Evolutionary conservation across 257 asterid species (phyloP).

Genomic region (Scutellaria barbata): DNA sequence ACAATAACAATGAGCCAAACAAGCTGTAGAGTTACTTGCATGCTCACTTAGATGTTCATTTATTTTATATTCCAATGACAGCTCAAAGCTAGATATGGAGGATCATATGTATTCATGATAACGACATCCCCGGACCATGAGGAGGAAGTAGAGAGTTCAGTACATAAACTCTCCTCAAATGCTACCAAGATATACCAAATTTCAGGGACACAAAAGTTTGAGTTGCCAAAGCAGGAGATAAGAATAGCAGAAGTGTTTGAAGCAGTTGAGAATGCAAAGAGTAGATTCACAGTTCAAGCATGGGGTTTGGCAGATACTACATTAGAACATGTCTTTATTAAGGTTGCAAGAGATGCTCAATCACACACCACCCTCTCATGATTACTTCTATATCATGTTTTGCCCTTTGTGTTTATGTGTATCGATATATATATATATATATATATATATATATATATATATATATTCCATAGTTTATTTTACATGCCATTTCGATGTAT

Average conservation of each 20-base stretch:
- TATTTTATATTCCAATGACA: conserved; percentile 37
- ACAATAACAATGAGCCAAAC: too few relatives aligned
- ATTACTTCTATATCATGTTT: conserved; percentile 19
- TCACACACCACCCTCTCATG: conserved; percentile 60
- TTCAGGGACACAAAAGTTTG: conserved; percentile 92
- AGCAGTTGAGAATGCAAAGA: conserved; percentile 85
- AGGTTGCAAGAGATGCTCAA: conserved; percentile 89
- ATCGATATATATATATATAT: too few relatives aligned
- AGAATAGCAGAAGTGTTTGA: conserved; percentile 81
- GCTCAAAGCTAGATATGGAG: conserved; percentile 96
- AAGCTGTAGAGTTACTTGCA: neutral
- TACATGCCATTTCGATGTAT: too few relatives aligned
- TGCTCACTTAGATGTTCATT: neutral
- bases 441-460: too few relatives aligned
- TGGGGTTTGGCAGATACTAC: conserved; percentile 98
- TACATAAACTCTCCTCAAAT: conserved; percentile 58
- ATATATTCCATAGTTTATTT: too few relatives aligned
- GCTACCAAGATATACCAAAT: conserved; percentile 83
- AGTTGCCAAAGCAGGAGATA: conserved; percentile 83
- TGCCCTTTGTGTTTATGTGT: too few relatives aligned
- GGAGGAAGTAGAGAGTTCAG: conserved; percentile 73
- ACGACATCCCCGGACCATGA: conserved; percentile 77
- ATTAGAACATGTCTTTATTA: conserved; percentile 87
- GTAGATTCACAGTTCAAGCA: conserved; percentile 81
- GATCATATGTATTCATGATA: conserved; percentile 89